phyloP scores from a whole-genome alignment of 768 basidiomycete species.

The Crucibulum laeve region DNA sequence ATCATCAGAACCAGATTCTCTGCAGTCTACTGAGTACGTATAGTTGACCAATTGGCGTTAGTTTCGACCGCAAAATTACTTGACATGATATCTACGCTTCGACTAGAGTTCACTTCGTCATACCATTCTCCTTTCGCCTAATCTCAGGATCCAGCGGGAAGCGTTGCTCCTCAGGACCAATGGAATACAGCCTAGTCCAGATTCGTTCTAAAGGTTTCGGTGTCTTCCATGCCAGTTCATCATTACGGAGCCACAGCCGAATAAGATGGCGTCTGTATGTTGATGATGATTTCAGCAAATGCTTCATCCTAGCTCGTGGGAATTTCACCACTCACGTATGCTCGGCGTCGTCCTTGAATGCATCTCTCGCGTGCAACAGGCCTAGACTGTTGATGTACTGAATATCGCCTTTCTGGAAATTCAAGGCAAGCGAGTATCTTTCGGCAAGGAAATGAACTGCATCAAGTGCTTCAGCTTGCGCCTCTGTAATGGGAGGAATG shows the following conservation, averaged over 20 bases:
- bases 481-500: conserved; percentile 44
- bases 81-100: too few species aligned
- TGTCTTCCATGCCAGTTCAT: conserved; percentile 40
- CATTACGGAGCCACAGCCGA: conserved; percentile 40
- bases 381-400: conserved; percentile 46
- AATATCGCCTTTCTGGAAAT: conserved; percentile 46
- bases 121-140: too few species aligned
- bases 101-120: too few species aligned
- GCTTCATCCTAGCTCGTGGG: too few species aligned
- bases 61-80: too few species aligned
- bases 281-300: too few species aligned
- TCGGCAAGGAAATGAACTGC: conserved; percentile 40
- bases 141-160: conserved; percentile 43
- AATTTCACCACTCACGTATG: conserved; percentile 41
- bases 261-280: conserved; percentile 35
- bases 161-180: conserved; percentile 34
- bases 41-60: too few species aligned
- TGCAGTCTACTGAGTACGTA: too few species aligned
- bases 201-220: conserved; percentile 31
- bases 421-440: conserved; percentile 36
- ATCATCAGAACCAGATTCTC: too few species aligned
- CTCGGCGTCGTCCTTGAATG: conserved; percentile 34
- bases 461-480: conserved; percentile 44
- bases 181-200: conserved; percentile 35
- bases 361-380: conserved; percentile 39